Base-by-base conservation (phyloP, 2,329 filamentous ascomycete genomes). In the Cladophialophora exuberans region DNA sequence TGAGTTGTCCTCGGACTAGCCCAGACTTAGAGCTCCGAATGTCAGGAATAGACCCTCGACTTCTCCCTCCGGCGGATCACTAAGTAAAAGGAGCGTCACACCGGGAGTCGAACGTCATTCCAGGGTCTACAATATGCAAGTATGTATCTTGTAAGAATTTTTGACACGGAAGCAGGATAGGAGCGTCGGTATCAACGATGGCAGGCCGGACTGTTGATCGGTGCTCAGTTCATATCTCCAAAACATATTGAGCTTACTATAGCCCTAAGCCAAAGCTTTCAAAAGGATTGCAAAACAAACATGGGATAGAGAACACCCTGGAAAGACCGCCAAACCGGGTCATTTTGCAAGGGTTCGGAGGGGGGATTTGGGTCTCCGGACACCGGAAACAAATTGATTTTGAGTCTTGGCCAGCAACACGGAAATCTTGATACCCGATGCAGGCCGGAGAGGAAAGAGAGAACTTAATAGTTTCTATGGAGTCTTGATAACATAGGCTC, bases 371-470 rank as follows among this genome's bases (percentile, higher is more conserved):
- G 9, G 33, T 17, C 9, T 36, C 33, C 33, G 33, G 33, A 36
- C 33, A n/a, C 33, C 33, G 33, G 33, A 17, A 36, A 36, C 33
- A 36, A 36, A 36, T 36, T 36, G 33, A 36, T 36, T 36, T 35
- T 35, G 31, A 35, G 31, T 5, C 33, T 36, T n/a, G 33, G 31
- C 31, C 31, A 36, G 33, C 33, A 36, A 36, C 33, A 36, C 33
- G 13, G 33, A 36, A 36, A 36, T 36, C 33, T 36, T 36, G 33
- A 36, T 36, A 1, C 33, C 33, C n/a, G 33, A 36, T 36, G 13
- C n/a, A 36, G 33, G 33, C 33, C 33, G 33, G 33, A 15, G 13
- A 36, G 33, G 33, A 36, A 36, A 9, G 33, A 5, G 33, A 36
- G 33, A 36, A 36, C 13, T 36, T 36, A 36, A 36, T 36, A 36